These are phyloP conservation scores for Fusarium sp. DNA, from an alignment of 2,329 filamentous ascomycete species.

Conservation along the genomic window DNA sequence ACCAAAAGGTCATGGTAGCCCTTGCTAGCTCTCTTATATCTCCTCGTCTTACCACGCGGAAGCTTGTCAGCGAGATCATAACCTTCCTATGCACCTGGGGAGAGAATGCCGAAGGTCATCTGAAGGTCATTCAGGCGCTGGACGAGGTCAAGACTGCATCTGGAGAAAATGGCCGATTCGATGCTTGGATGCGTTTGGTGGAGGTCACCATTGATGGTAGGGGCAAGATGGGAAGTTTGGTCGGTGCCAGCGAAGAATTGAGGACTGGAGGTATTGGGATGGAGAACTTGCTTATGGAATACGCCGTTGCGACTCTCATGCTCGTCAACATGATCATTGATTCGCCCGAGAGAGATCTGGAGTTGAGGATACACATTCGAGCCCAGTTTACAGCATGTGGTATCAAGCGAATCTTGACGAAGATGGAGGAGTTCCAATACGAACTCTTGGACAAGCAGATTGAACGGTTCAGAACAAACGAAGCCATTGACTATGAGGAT, in stretches of 20 bases:
- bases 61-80: constrained; percentile 93
- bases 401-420: constrained; percentile 90
- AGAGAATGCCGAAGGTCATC: constrained; percentile 81
- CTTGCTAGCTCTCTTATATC: constrained; percentile 88
- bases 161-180: constrained; percentile 93
- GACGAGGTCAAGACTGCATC: constrained; percentile 89
- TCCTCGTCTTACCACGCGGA: constrained; percentile 87
- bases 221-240: constrained; percentile 98
- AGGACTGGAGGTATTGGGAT: constrained; percentile 96
- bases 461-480: constrained; percentile 90
- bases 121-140: constrained; percentile 92
- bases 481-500: constrained; percentile 98
- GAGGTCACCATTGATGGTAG: constrained; percentile 97
- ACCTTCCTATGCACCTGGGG: constrained; percentile 97
- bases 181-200: constrained; percentile 98
- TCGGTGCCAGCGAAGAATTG: constrained; percentile 95
- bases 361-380: constrained; percentile 91
- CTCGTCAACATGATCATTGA: constrained; percentile 97
- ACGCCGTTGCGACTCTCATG: constrained; percentile 92
- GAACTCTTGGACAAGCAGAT: constrained; percentile 99
- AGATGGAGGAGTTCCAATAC: constrained; percentile 99
- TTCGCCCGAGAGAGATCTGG: constrained; percentile 86
- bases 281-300: constrained; percentile 99
- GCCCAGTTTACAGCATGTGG: constrained; percentile 96
- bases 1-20: constrained; percentile 90